Evolutionary conservation across 140 eudicot genomes (phyloP).

Genomic region (Oenanthe javanica): DNA sequence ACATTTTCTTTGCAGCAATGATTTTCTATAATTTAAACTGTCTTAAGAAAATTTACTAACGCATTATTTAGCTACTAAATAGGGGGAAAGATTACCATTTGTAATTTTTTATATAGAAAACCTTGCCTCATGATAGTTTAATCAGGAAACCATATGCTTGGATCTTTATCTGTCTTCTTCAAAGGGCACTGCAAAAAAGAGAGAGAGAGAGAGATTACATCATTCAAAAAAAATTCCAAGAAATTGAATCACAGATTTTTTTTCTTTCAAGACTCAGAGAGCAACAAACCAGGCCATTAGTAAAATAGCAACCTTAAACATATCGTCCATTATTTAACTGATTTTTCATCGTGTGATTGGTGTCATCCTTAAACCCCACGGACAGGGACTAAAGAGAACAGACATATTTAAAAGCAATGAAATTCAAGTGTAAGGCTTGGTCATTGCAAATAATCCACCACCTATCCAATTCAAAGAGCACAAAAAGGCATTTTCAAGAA

Average conservation of each 20-base stretch:
- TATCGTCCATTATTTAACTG: not conserved
- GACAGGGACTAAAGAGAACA: not conserved
- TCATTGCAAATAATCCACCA: not conserved
- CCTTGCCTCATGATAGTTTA: slow-evolving; percentile 93
- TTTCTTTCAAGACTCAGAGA: not conserved
- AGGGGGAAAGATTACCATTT: slow-evolving; percentile 32
- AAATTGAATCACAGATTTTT: not conserved
- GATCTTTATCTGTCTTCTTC: slow-evolving; percentile 92
- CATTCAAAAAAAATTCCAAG: not conserved
- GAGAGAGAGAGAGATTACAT: not conserved
- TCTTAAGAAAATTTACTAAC: not conserved
- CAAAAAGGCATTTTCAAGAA: not conserved
- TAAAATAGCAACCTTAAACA: not conserved
- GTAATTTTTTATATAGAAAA: slow-evolving; percentile 90
- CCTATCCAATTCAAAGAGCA: not conserved
- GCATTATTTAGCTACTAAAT: not conserved
- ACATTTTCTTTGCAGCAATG: slow-evolving; percentile 90
- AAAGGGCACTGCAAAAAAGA: slow-evolving; percentile 68
- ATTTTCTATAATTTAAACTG: not conserved
- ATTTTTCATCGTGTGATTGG: not conserved
- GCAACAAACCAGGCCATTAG: not conserved
- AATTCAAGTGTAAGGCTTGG: not conserved
- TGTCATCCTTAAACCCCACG: not conserved
- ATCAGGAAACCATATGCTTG: slow-evolving; percentile 96
- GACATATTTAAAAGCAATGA: not conserved